Percentiles rank a stretch among this genome's conserved stretches.
Conservation (phyloP, 75 land plant genomes). For the Sequoiadendron giganteum region DNA sequence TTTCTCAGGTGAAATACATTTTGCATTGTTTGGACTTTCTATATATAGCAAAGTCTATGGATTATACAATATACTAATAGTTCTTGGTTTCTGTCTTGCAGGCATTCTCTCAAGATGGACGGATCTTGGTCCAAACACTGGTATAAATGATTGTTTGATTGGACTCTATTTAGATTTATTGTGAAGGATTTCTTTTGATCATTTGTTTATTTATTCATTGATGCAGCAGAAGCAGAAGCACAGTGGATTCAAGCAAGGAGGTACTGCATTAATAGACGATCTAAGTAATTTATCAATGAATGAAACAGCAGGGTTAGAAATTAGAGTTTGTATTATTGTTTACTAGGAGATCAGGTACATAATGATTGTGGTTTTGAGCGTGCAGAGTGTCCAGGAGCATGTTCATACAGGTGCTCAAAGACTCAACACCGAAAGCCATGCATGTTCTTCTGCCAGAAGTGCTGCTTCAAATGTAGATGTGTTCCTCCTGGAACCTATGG, state of each 20-base stretch:
- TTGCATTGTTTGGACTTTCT: neutral
- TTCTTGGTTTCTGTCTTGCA: neutral
- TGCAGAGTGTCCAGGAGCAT: conserved; percentile 28
- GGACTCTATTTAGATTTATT: neutral
- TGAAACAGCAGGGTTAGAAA: neutral
- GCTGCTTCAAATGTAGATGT: conserved; percentile 33
- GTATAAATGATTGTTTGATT: neutral
- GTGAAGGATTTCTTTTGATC: neutral
- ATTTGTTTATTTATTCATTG: neutral
- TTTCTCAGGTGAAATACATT: neutral
- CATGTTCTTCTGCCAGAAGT: conserved; percentile 27
- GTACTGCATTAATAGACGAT: neutral
- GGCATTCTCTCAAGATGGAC: neutral
- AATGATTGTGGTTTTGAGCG: neutral
- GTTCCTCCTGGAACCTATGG: conserved; percentile 37
- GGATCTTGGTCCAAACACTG: neutral
- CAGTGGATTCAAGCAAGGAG: conserved; percentile 5
- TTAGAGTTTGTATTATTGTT: neutral
- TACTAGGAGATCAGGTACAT: neutral
- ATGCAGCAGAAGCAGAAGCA: neutral
- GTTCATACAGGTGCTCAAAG: conserved; percentile 28
- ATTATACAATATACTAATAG: neutral
- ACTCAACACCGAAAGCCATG: conserved; percentile 20
- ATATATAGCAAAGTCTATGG: neutral
- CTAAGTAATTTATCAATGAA: neutral